Conservation (phyloP, 768 basidiomycete species). For the Auricularia sp. region DNA sequence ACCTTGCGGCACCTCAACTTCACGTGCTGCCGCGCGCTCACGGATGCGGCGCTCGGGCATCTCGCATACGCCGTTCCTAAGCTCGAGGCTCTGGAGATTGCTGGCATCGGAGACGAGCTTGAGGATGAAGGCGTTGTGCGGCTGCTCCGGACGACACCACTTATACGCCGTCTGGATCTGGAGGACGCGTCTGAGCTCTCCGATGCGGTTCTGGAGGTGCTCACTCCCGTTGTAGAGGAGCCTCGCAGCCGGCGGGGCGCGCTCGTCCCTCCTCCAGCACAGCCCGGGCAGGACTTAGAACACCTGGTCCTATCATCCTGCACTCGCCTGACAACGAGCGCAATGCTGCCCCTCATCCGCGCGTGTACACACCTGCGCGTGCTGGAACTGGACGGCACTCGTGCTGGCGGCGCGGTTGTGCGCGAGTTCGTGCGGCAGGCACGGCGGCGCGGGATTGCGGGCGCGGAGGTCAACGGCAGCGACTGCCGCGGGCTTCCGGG, state of each 20-base stretch:
- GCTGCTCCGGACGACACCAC: conserved; percentile 58
- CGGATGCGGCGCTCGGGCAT: conserved; percentile 65
- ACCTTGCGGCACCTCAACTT: conserved; percentile 63
- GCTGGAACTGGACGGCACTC: conserved; percentile 75
- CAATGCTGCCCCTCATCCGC: conserved; percentile 52
- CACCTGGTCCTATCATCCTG: conserved; percentile 65
- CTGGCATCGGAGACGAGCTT: conserved; percentile 59
- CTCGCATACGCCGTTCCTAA: conserved; percentile 60
- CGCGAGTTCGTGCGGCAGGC: conserved; percentile 56
- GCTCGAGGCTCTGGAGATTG: conserved; percentile 72
- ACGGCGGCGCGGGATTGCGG: conserved; percentile 34
- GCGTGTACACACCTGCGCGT: conserved; percentile 50
- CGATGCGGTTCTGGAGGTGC: conserved; percentile 54
- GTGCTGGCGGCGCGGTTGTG: conserved; percentile 50
- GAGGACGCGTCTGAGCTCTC: conserved; percentile 72
- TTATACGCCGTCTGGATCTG: conserved; percentile 70
- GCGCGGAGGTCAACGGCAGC: conserved; percentile 56
- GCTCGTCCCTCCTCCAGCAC: conserved; percentile 17
- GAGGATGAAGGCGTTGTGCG: conserved; percentile 65
- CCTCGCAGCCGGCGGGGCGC: conserved; percentile 13
- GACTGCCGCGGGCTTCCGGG: conserved; percentile 61
- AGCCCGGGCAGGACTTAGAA: conserved; percentile 61
- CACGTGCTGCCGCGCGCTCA: conserved; percentile 60
- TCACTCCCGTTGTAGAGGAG: conserved; percentile 39
- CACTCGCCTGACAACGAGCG: conserved; percentile 51